These are phyloP conservation scores for Dysphania ambrosioides DNA, from an alignment of 148 eudicot genomes.

Conservation along the genomic window DNA sequence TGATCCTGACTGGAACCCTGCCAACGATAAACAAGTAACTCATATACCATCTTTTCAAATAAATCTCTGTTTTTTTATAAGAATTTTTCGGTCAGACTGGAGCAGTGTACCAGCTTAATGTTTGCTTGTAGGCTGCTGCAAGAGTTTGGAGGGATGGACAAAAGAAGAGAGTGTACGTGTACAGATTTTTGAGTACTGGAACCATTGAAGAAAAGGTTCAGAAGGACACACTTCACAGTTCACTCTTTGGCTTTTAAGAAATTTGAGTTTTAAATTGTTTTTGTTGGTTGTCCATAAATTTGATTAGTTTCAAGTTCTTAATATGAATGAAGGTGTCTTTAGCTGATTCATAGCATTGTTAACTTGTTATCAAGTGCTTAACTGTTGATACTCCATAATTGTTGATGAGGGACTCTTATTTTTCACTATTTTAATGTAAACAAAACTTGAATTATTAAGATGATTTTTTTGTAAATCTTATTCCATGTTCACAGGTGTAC, in stretches of 20 bases:
- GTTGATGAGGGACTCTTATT: conserved; percentile 3
- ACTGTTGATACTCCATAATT: neutral
- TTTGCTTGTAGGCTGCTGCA: conserved; percentile 79
- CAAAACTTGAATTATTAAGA: conserved; percentile 1
- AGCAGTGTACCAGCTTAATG: conserved; percentile 5
- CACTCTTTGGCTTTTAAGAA: conserved; percentile 9
- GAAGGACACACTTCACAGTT: conserved; percentile 14
- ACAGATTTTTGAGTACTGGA: conserved; percentile 93
- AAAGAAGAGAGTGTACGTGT: conserved; percentile 91
- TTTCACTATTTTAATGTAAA: neutral
- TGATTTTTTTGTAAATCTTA: neutral
- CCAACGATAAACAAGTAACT: conserved; percentile 98
- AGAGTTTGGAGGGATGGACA: conserved; percentile 99
- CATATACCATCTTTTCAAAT: neutral
- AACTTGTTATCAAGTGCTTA: neutral
- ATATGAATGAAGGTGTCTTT: conserved; percentile 9
- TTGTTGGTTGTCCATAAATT: neutral
- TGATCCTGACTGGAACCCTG: conserved; percentile 99
- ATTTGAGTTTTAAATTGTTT: neutral
- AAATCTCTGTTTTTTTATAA: neutral
- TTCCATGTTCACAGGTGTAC: conserved; percentile 60
- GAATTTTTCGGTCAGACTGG: conserved; percentile 6
- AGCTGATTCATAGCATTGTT: neutral
- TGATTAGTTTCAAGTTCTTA: neutral
- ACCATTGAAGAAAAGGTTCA: conserved; percentile 97